A percentile compares a stretch with the other conserved stretches of the same genome.
Evolutionary conservation across 163 green algal genomes (phyloP).

Genomic region (Prototheca cutis): DNA sequence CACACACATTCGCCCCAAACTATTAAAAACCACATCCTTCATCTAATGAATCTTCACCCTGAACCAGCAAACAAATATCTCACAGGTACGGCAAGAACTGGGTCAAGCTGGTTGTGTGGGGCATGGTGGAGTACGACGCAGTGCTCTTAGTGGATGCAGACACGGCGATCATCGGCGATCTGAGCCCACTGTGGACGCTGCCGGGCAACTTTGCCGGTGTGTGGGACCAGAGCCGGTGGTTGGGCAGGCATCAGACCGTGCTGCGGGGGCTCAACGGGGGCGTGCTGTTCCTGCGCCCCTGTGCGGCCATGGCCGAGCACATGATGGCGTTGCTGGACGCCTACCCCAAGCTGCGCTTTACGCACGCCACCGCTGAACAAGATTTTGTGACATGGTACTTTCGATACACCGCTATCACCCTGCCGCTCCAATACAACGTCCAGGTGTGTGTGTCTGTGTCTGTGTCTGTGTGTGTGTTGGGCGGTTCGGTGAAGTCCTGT

Average conservation of each 20-base stretch:
- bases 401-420: conserved; percentile 6
- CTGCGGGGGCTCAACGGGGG: conserved; percentile 17
- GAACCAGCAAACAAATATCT: too few relatives aligned
- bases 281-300: conserved; percentile 25
- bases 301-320: conserved; percentile 18
- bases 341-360: conserved; percentile 28
- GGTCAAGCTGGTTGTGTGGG: conserved; percentile 25
- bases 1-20: too few relatives aligned
- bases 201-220: conserved; percentile 25
- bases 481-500: too few relatives aligned
- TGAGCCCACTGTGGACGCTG: conserved; percentile 19
- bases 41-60: too few relatives aligned
- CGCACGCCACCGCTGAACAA: conserved; percentile 30
- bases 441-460: background rate
- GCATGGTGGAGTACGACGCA: conserved; percentile 25
- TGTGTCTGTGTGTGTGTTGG: too few relatives aligned
- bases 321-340: conserved; percentile 21
- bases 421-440: conserved; percentile 22
- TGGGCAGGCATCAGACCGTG: conserved; percentile 1
- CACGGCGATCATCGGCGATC: conserved; percentile 5
- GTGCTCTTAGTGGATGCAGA: conserved; percentile 23
- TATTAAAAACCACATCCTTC: too few relatives aligned
- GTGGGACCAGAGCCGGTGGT: conserved; percentile 14
- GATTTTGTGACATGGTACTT: conserved; percentile 36
- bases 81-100: conserved; percentile 22